Conservation (phyloP, 176 grass and related monocot genomes). For the Saccharum officinarum region DNA sequence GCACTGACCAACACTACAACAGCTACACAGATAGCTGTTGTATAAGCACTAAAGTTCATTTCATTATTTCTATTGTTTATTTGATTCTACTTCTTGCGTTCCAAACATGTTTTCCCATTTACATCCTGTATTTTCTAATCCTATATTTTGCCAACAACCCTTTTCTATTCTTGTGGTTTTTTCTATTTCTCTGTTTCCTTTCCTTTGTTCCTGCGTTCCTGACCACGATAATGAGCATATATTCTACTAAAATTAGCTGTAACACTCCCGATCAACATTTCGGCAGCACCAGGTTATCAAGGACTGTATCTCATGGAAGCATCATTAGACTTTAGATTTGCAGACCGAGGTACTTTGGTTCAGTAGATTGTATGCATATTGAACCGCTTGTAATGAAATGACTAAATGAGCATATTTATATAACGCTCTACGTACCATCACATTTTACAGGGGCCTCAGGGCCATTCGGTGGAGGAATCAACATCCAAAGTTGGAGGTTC, state of each 20-base stretch:
- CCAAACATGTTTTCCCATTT: too few relatives aligned
- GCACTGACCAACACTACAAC: too few relatives aligned
- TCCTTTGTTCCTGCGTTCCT: too few relatives aligned
- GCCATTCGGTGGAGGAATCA: slow-evolving; percentile 27
- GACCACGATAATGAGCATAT: too few relatives aligned
- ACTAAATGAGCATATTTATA: neutral
- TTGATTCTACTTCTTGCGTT: too few relatives aligned
- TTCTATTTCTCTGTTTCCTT: too few relatives aligned
- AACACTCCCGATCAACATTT: neutral
- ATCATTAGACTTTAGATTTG: neutral
- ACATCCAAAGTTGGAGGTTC: slow-evolving; percentile 31
- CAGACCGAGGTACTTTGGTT: neutral
- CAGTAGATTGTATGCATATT: neutral
- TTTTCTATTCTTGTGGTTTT: too few relatives aligned
- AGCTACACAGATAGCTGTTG: too few relatives aligned
- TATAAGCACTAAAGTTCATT: too few relatives aligned
- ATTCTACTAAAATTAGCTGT: neutral
- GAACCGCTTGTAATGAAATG: neutral
- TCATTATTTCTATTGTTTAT: too few relatives aligned
- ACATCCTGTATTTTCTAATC: too few relatives aligned
- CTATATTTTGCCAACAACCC: too few relatives aligned
- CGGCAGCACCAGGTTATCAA: neutral
- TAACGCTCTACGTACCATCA: neutral
- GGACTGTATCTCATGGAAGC: neutral
- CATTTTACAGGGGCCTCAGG: slow-evolving; percentile 1